Evolutionary conservation across 306 rosid species (phyloP), one percentile per base, ranked within the genome.

Genomic region (Rubus parviflorus): DNA sequence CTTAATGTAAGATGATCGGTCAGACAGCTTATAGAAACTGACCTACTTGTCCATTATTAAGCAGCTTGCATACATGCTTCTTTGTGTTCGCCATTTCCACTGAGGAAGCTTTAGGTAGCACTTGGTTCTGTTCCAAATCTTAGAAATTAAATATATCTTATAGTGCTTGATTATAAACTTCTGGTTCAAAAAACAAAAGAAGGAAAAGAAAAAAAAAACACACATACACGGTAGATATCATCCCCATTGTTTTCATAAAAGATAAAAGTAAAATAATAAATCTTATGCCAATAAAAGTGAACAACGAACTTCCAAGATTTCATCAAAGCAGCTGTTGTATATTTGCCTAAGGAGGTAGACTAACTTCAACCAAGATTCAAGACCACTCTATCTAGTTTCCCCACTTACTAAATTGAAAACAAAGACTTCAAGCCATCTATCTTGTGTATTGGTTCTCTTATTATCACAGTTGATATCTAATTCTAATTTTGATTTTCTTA

Each of bases 81-180:
- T 71, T 78, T n/a, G 58, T 78, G 80, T 83, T 83, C 79, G 70
- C 80, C 84, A 79, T 85, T 68, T 80, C 86, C 77, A 81, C 45
- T 70, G 74, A 62, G 73, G 85, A 68, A 16, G 37, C 79, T 42
- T 85, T 79, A 15, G 72, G 87, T 81, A 96, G 85, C 72, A 81
- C 86, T 64, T 81, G 85, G 78, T 87, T 86, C 99, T 96, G 98
- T 84, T 85, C 84, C 65, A 88, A 82, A 75, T 57, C 15, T 22
- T 47, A 62, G 74, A 57, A 15, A 17, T 65, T 11, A 71, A 60
- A 35, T 43, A 76, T 49, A 67, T 17, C 10, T 40, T 38, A 25
- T 60, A 65, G 68, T 56, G 70, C 58, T 72, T 52, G 35, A 22
- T 75, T 70, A 22, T n/a, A 69, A 73, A 53, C 57, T 42, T 60